These are phyloP conservation scores for Verticillium nonalfalfae DNA, from an alignment of 2,329 filamentous ascomycete genomes.

Conservation along the genomic window DNA sequence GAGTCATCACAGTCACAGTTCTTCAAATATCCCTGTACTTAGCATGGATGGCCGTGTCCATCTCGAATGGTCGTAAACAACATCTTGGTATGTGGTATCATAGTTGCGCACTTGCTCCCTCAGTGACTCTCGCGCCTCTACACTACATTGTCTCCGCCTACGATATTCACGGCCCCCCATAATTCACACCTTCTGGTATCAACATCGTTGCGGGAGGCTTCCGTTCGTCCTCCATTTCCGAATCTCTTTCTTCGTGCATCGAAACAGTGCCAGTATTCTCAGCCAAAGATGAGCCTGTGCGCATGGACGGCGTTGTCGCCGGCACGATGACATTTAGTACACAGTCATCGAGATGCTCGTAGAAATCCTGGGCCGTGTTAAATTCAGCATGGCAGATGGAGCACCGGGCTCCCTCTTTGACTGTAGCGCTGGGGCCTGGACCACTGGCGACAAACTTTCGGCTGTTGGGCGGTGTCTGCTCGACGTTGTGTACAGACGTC, in stretches of 20 bases:
- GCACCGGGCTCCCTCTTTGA: slow-evolving; percentile 67
- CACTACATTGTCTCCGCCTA: not conserved
- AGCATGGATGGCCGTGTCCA: too few relatives aligned
- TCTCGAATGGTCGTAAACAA: too few relatives aligned
- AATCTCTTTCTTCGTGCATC: not conserved
- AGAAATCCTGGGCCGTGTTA: slow-evolving; percentile 87
- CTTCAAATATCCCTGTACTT: too few relatives aligned
- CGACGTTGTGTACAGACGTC: slow-evolving; percentile 86
- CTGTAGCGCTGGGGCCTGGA: slow-evolving; percentile 6
- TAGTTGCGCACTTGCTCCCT: not conserved
- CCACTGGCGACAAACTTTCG: slow-evolving; percentile 58
- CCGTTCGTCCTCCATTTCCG: not conserved
- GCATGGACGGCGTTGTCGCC: not conserved
- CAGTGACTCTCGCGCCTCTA: not conserved
- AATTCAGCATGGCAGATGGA: slow-evolving; percentile 82
- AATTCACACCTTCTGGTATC: not conserved
- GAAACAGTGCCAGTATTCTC: not conserved
- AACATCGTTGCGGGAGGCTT: not conserved
- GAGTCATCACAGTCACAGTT: too few relatives aligned
- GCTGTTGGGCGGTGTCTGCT: slow-evolving; percentile 88
- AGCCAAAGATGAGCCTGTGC: not conserved
- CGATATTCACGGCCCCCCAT: not conserved
- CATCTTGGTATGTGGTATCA: too few relatives aligned
- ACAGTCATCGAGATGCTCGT: slow-evolving; percentile 80
- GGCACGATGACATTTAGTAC: slow-evolving; percentile 54